Evolutionary conservation across 169 alveolate genomes (phyloP), one percentile per base, ranked within the genome.

Genomic region (Cryptosporidium xiaoi): DNA sequence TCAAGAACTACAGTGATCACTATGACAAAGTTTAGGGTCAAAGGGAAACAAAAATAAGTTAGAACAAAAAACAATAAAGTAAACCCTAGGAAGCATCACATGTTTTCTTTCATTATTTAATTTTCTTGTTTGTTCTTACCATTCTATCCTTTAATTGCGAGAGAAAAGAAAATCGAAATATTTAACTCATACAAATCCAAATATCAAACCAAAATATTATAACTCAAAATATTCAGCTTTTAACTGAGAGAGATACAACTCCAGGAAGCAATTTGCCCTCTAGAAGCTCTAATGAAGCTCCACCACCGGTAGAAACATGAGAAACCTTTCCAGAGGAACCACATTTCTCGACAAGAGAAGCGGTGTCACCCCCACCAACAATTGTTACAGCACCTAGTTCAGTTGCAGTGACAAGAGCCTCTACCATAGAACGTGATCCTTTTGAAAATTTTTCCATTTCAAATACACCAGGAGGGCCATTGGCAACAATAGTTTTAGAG

Each of bases 221-320:
- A 62, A 62, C 29, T 62, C 40, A 27, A 27, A 16, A 6, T 51
- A 2, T 20, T 51, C 24, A 50, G 15, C 68, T 83, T 48, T 90
- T 92, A 64, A 64, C 77, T 4, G 98, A 92, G 51, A 98, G 94
- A 36, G 97, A 96, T 7, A 85, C 94, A 31, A 97, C 98, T 29
- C 99, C 99, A 3, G 99, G 99, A 5, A 98, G 96, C 66, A 91
- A 95, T 87, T 98, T 98, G 68, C 99, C 99, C 91, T 98, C 99
- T 64, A 98, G 92, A 2, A 98, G 94, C 90, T 97, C 99, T 33
- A 98, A 93, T 3, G 99, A 96, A 6, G 99, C 99, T 16, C 99
- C 99, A 24, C 99, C 99, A 15, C 99, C 99, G 10, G 99, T 98
- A 67, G 98, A 95, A 20, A 98, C 98, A 82, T 98, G 99, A 56